Conservation (phyloP, 148 eudicot genomes). For the Linanthus parryae region DNA sequence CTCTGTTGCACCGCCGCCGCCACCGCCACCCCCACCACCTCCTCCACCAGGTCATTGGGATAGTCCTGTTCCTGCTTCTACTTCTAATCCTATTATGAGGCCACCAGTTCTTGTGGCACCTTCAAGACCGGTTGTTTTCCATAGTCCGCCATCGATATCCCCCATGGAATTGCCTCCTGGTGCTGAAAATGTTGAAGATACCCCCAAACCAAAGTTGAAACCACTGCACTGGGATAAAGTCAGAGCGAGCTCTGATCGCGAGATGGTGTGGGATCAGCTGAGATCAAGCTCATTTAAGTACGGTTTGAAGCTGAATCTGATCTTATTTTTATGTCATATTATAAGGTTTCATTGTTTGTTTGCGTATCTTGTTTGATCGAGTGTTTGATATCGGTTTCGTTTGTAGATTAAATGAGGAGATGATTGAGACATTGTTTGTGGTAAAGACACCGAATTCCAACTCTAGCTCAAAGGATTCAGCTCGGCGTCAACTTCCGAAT, state of each 20-base stretch:
- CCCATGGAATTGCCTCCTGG: constrained; percentile 24
- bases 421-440: constrained; percentile 89
- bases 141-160: constrained; percentile 22
- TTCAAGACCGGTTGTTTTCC: constrained; percentile 26
- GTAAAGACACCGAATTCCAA: constrained; percentile 52
- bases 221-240: constrained; percentile 99
- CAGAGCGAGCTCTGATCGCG: constrained; percentile 88
- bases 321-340: background rate
- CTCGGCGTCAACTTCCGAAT: constrained; percentile 36
- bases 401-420: constrained; percentile 87
- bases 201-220: constrained; percentile 73
- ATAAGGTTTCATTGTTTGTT: background rate
- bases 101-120: constrained; percentile 31
- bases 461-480: constrained; percentile 42
- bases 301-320: background rate
- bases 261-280: constrained; percentile 99
- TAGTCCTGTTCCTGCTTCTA: constrained; percentile 25
- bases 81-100: constrained; percentile 4
- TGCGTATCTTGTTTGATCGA: background rate
- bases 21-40: constrained; percentile 28
- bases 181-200: constrained; percentile 23
- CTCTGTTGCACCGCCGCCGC: constrained; percentile 7
- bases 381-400: background rate
- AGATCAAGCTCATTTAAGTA: constrained; percentile 96
- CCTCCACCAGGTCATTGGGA: constrained; percentile 31